A percentile compares a stretch with the other conserved stretches of the same genome.
Conservation (phyloP, 768 basidiomycete species). For the Trametes cingulata region DNA sequence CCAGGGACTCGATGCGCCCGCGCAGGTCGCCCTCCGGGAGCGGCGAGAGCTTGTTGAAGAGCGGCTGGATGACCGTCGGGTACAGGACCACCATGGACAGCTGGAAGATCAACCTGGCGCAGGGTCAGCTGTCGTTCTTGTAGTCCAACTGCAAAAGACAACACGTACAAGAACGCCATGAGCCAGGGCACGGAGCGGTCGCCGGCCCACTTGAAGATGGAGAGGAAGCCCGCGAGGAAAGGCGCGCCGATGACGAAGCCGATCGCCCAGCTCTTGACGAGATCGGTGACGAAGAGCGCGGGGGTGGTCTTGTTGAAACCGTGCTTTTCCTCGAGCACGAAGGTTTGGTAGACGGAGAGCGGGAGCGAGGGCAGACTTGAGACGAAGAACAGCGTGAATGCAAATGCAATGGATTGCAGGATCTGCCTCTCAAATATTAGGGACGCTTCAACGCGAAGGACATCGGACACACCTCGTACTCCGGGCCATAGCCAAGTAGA, state of each 20-base stretch:
- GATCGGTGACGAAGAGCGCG: constrained; percentile 71
- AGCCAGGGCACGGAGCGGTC: constrained; percentile 91
- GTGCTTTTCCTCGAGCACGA: constrained; percentile 92
- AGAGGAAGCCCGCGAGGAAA: constrained; percentile 84
- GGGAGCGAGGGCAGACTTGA: constrained; percentile 75
- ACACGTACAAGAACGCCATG: constrained; percentile 85
- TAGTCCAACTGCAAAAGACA: neutral
- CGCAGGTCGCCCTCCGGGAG: constrained; percentile 78
- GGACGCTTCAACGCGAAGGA: too few relatives aligned
- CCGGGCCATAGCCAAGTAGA: constrained; percentile 59
- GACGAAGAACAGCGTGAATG: constrained; percentile 62
- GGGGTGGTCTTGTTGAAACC: constrained; percentile 97
- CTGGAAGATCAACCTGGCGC: constrained; percentile 73
- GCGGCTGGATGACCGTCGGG: constrained; percentile 86
- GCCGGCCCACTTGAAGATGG: constrained; percentile 91
- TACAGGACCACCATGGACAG: constrained; percentile 80
- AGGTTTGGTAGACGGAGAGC: constrained; percentile 81
- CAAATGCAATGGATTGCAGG: constrained; percentile 78
- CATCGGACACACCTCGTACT: constrained; percentile 60
- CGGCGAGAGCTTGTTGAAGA: constrained; percentile 97
- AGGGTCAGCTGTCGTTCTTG: neutral
- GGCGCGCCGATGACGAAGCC: constrained; percentile 77
- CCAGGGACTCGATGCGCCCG: constrained; percentile 73
- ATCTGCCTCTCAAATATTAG: too few relatives aligned
- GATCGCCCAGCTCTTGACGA: constrained; percentile 77